Conservation (phyloP, 169 alveolate genomes). For the Plasmodium malariae region DNA sequence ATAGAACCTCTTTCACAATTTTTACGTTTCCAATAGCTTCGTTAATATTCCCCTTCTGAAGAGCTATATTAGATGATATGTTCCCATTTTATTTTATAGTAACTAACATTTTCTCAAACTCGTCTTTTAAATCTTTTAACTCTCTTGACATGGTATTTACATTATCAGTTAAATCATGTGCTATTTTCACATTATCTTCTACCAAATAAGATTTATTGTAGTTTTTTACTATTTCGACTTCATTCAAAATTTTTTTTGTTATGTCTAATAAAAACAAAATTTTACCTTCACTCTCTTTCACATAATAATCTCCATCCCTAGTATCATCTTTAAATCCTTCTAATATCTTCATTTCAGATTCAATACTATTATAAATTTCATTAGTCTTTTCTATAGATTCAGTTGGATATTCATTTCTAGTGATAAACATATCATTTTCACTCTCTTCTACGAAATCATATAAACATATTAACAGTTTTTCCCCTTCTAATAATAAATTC, state of each 20-base stretch:
- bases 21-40: neutral
- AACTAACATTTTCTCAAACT: neutral
- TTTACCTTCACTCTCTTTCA: neutral
- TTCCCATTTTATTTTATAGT: neutral
- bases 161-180: neutral
- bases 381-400: slow-evolving; percentile 7
- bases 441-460: slow-evolving; percentile 4
- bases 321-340: neutral
- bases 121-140: neutral
- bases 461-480: neutral
- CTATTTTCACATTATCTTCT: neutral
- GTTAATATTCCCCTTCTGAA: slow-evolving; percentile 11
- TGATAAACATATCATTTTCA: neutral
- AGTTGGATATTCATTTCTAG: neutral
- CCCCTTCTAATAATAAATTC: slow-evolving; percentile 10
- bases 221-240: slow-evolving; percentile 9
- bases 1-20: neutral
- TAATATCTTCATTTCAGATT: neutral
- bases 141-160: neutral
- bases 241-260: neutral
- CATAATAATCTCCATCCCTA: neutral
- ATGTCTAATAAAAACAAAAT: neutral
- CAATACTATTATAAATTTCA: neutral
- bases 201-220: slow-evolving; percentile 9
- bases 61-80: neutral